Evolutionary conservation across 1,284 basidiomycete genomes (phyloP), one percentile per base, ranked within the genome.

Genomic region (Termitomyces sp.): DNA sequence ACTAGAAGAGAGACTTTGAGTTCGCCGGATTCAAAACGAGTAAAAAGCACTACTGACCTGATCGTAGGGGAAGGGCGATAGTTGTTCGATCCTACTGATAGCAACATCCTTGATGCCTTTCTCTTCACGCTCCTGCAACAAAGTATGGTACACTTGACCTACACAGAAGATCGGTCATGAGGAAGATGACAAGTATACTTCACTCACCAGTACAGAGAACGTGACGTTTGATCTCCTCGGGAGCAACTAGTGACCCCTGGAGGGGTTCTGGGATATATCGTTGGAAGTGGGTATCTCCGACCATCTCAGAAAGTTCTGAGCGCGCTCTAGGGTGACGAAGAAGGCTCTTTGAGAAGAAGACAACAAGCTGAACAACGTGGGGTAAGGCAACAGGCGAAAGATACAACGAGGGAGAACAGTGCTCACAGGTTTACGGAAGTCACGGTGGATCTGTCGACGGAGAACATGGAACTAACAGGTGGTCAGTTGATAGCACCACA

Each of bases 281-380:
- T 75, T 94, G 83, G 86, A 99, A 99, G 67, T 84, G 76, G 15
- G 90, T 92, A 38, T 97, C 91, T 59, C 86, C 92, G 33, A 82
- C 73, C 86, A 99, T 93, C 68, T 98, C 96, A 10, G 83, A 82
- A 8, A 99, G 75, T 19, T 83, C 79, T 0, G 95, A 98, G 59
- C 92, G 87, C 36, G 94, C 96, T 56, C 82, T 82, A 10, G 96
- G 94, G 73, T 98, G 95, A 64, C 96, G 94, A 52, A 99, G 80
- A 41, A 99, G 82, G 58, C 83, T 88, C 79, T 99, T 99, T 47
- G 94, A 96, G 86, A 98, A 98, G 85, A 98, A 97, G 65, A 92
- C 58, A 66, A 99, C 86, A 60, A 97, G 82, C 83, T 90, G 55
- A 0, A 56, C 24, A 50, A 31, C 39, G 44, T 5, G 34, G 39